Conservation (phyloP, 192 early-diverging fungal genomes). For the Coemansia sp. region DNA sequence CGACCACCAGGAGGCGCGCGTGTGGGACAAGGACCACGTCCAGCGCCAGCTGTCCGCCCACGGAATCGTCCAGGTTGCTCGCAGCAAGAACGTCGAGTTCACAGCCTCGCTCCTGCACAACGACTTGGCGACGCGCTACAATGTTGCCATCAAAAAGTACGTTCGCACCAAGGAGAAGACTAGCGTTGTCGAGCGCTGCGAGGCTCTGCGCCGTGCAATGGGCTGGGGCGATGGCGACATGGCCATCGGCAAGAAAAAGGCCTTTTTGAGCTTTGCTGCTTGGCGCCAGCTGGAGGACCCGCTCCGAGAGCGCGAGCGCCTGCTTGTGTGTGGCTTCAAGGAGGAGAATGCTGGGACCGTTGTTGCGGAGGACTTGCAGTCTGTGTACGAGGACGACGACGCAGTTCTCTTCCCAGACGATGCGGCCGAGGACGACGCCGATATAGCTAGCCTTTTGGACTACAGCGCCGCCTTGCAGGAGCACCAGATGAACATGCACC, state of each 20-base stretch:
- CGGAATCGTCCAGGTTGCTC: constrained; percentile 69
- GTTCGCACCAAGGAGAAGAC: constrained; percentile 57
- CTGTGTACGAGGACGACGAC: constrained; percentile 53
- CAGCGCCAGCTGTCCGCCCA: constrained; percentile 72
- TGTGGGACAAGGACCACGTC: constrained; percentile 71
- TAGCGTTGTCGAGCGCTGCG: constrained; percentile 47
- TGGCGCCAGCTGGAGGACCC: constrained; percentile 87
- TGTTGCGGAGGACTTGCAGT: constrained; percentile 53
- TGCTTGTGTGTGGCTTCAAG: constrained; percentile 50
- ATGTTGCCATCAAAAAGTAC: constrained; percentile 58
- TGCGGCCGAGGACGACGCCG: constrained; percentile 42
- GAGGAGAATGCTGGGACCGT: constrained; percentile 21
- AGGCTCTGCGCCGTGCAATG: constrained; percentile 59
- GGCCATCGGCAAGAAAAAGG: constrained; percentile 63
- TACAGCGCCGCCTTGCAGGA: constrained; percentile 47
- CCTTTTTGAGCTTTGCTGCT: constrained; percentile 73
- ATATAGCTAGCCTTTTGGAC: constrained; percentile 46
- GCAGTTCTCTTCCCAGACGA: constrained; percentile 45
- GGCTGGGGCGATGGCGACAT: constrained; percentile 64
- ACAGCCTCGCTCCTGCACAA: constrained; percentile 73
- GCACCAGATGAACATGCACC: constrained; percentile 37
- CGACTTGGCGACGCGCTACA: constrained; percentile 81
- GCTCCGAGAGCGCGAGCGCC: constrained; percentile 72
- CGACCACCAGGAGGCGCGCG: constrained; percentile 56
- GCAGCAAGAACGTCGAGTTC: constrained; percentile 70